Evolutionary conservation across 257 asterid species (phyloP).

Genomic region (Capsicum pubescens): DNA sequence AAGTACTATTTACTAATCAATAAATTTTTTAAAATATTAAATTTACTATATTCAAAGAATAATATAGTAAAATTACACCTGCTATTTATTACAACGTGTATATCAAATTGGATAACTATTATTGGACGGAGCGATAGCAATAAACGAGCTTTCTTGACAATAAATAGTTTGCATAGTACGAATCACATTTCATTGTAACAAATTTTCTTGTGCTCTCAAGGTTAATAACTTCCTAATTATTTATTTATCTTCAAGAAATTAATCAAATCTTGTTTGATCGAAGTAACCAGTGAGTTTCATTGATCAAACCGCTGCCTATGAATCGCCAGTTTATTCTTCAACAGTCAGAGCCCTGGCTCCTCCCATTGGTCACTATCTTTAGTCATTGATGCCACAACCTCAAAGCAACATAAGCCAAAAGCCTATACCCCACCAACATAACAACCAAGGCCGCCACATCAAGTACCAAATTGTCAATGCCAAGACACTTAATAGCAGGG

Average conservation of each 20-base stretch:
- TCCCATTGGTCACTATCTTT: background rate
- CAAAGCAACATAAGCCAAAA: constrained; percentile 78
- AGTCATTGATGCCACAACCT: constrained; percentile 58
- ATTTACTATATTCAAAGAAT: no score
- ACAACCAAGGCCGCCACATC: constrained; percentile 70
- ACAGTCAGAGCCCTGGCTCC: no score
- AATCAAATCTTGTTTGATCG: background rate
- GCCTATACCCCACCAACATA: constrained; percentile 78
- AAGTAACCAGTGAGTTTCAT: background rate
- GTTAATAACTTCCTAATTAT: background rate
- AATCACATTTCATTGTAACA: constrained; percentile 6
- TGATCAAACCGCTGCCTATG: no score
- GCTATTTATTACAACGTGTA: no score
- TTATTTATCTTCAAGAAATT: constrained; percentile 23
- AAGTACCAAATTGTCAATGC: constrained; percentile 48
- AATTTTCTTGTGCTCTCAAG: constrained; percentile 16
- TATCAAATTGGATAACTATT: no score
- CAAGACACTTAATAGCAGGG: constrained; percentile 68
- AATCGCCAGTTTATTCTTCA: no score
- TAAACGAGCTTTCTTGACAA: background rate
- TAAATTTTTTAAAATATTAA: no score
- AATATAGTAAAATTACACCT: no score
- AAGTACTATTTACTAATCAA: no score
- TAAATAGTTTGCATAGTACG: background rate
- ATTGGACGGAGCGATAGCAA: no score